These are phyloP conservation scores for Aspergillus fumigatus DNA, from an alignment of 2,329 filamentous ascomycete species.

Conservation along the genomic window DNA sequence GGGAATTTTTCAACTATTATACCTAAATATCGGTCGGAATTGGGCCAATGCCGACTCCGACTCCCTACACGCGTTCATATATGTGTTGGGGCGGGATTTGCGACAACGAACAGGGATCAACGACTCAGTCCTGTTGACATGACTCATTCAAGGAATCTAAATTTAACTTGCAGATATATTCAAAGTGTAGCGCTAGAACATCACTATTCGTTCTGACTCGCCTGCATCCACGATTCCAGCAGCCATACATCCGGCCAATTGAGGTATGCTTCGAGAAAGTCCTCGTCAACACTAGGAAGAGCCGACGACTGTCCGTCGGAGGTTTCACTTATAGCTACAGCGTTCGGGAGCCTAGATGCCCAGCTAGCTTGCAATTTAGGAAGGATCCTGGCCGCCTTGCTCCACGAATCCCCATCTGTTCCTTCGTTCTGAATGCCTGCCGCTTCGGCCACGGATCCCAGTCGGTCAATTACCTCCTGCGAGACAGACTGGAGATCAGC, in stretches of 20 bases:
- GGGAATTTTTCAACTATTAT: not conserved
- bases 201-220: not conserved
- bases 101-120: too few relatives aligned
- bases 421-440: constrained; percentile 3
- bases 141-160: too few relatives aligned
- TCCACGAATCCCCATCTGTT: not conserved
- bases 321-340: not conserved
- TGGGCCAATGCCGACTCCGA: not conserved
- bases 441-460: constrained; percentile 7
- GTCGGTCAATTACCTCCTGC: constrained; percentile 20
- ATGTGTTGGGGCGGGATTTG: not conserved
- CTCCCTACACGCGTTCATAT: not conserved
- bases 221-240: not conserved
- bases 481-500: constrained; percentile 35
- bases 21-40: not conserved
- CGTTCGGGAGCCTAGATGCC: not conserved
- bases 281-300: not conserved
- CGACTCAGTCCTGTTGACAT: too few relatives aligned
- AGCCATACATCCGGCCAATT: constrained; percentile 2
- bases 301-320: not conserved
- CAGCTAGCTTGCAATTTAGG: not conserved
- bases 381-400: not conserved
- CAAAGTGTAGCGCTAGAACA: too few relatives aligned
- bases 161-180: too few relatives aligned
- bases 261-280: constrained; percentile 4